Conservation (phyloP, 495 filamentous ascomycete genomes). For the Wilcoxina mikolae region DNA sequence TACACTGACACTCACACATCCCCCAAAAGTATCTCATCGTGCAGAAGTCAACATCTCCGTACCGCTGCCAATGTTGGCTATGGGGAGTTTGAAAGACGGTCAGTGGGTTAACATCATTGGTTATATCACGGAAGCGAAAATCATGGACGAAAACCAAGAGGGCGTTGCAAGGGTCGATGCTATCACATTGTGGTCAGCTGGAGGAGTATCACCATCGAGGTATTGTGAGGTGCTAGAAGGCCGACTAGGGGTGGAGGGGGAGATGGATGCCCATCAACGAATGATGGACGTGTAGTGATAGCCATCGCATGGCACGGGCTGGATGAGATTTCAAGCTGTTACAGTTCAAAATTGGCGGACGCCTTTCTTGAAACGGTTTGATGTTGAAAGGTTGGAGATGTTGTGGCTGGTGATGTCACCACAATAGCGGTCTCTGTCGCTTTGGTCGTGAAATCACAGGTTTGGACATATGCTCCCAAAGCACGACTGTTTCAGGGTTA, state of each 20-base stretch:
- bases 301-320: neutral
- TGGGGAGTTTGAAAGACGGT: conserved; percentile 51
- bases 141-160: neutral
- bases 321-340: neutral
- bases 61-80: conserved; percentile 42
- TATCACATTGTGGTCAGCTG: conserved; percentile 21
- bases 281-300: neutral
- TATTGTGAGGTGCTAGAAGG: conserved; percentile 13
- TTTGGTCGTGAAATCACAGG: no score
- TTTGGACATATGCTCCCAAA: no score
- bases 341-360: no score
- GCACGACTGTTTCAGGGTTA: no score
- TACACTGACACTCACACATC: conserved; percentile 52
- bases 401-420: no score
- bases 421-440: no score
- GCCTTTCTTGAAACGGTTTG: no score
- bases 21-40: conserved; percentile 5
- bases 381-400: no score
- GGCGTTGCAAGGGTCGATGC: conserved; percentile 11
- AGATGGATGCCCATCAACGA: conserved; percentile 4
- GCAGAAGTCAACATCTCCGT: conserved; percentile 56
- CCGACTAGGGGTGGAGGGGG: conserved; percentile 3
- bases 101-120: conserved; percentile 85
- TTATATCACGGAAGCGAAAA: conserved; percentile 40
- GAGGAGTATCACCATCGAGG: conserved; percentile 1